Evolutionary conservation across 1,284 basidiomycete genomes (phyloP), one percentile per base, ranked within the genome.

Genomic region (Ganoderma meredithae): DNA sequence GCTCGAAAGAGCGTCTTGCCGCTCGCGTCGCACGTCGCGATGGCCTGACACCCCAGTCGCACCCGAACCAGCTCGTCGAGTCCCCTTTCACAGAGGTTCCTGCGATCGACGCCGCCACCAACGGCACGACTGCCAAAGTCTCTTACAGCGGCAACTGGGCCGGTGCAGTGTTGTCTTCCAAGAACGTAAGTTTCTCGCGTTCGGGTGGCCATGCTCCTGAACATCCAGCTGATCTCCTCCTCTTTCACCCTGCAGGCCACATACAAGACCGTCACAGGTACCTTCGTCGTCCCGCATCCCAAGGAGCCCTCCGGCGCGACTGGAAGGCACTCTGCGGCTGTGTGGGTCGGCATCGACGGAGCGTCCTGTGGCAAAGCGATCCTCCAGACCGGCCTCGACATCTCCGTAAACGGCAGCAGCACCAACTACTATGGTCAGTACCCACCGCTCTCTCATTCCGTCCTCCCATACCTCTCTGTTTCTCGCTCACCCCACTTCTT

Each of bases 281-380:
- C 78, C 1, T 80, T 80, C 73, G 75, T 74, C 59, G 76, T 78
- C 49, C 77, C 77, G 60, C 76, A 71, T 12, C 75, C 75, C 41
- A 62, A 61, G 43, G 72, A 67, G 59, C 76, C 77, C 41, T 72
- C 74, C 33, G 74, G 76, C 59, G 69, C 71, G 58, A 65, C 70
- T 13, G 72, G 75, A 64, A 68, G 53, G 36, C 72, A 76, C 71
- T 71, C 73, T 33, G 74, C 77, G 19, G 78, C 78, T 25, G 75
- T 69, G 6, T 72, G 71, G 69, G 71, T 72, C 40, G 71, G 71
- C 41, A 72, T 72, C 55, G 71, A 72, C 44, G 71, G 69, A 9
- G 71, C 67, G 67, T 68, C 69, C 53, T 72, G 71, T 53, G 65
- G 63, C 58, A 65, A 15, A 43, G 66, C 71, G 39, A 72, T 72